phyloP scores from a whole-genome alignment of 768 basidiomycete genomes.

The Amanita phalloides region DNA sequence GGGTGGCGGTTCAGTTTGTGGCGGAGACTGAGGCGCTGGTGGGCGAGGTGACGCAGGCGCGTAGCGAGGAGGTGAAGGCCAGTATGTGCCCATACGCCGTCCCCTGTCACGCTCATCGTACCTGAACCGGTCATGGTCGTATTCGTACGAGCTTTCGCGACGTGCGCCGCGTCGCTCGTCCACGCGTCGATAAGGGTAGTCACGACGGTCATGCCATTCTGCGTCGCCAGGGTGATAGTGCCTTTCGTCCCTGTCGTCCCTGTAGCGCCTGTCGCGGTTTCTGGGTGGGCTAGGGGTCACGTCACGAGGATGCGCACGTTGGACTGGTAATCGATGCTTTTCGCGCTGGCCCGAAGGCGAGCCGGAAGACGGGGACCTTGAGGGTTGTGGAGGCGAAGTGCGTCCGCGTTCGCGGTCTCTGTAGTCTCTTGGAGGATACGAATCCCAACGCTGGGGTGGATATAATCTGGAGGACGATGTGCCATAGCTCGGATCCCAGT shows the following conservation, averaged over 20 bases:
- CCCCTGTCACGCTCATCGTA: conserved; percentile 13
- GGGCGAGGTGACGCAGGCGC: conserved; percentile 10
- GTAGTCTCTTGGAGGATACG: conserved; percentile 15
- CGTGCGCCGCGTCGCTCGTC: conserved; percentile 25
- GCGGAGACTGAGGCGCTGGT: conserved; percentile 11
- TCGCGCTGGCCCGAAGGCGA: conserved; percentile 22
- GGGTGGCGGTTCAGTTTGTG: conserved; percentile 11
- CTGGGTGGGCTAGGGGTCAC: conserved; percentile 24
- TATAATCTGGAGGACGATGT: conserved; percentile 8
- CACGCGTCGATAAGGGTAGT: conserved; percentile 13
- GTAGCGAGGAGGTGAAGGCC: conserved; percentile 10
- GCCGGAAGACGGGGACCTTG: conserved; percentile 7
- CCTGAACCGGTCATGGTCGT: conserved; percentile 6
- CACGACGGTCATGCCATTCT: conserved; percentile 19
- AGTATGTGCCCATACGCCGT: conserved; percentile 14
- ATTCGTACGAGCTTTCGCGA: conserved; percentile 14
- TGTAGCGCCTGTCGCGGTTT: conserved; percentile 9
- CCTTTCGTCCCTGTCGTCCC: conserved; percentile 11
- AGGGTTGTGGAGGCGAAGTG: conserved; percentile 20
- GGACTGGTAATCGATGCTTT: conserved; percentile 28
- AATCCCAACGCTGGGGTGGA: conserved; percentile 12
- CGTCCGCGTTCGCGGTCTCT: conserved; percentile 13
- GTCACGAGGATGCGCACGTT: conserved; percentile 19
- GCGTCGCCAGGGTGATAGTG: conserved; percentile 10
- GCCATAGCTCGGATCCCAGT: conserved; percentile 25